phyloP scores from a whole-genome alignment of 352 stramenopile genomes.

The Blastocystis sp. region DNA sequence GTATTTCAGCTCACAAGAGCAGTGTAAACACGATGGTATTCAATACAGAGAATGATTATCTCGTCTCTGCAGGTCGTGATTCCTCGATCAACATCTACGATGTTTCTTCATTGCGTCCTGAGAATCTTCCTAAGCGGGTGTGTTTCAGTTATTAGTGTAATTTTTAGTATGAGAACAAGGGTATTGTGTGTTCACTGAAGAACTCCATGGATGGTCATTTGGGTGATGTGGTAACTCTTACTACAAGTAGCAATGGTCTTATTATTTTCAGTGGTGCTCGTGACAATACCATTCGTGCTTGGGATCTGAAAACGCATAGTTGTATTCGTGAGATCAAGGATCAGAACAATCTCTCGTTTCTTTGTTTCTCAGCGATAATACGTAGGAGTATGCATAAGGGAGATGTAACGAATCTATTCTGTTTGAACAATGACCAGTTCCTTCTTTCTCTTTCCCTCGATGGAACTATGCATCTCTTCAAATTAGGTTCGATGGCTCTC shows the following conservation, averaged over 20 bases:
- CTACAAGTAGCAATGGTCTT: not conserved
- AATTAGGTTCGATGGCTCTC: not conserved
- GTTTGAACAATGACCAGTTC: not conserved
- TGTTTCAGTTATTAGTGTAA: not conserved
- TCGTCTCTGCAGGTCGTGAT: slow-evolving; percentile 46
- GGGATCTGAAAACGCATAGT: slow-evolving; percentile 27
- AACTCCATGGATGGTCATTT: slow-evolving; percentile 59
- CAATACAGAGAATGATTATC: not conserved
- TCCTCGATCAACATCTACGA: slow-evolving; percentile 43
- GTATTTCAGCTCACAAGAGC: slow-evolving; percentile 41
- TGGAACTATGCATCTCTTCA: slow-evolving; percentile 47
- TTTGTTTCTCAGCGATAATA: not conserved
- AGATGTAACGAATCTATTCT: slow-evolving; percentile 32
- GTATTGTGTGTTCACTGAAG: slow-evolving; percentile 44
- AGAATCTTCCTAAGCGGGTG: slow-evolving; percentile 45
- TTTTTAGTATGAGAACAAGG: slow-evolving; percentile 3
- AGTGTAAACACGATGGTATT: slow-evolving; percentile 45
- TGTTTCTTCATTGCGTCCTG: slow-evolving; percentile 2
- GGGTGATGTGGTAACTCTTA: slow-evolving; percentile 42
- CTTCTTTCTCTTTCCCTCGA: slow-evolving; percentile 10
- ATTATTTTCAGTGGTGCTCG: slow-evolving; percentile 50
- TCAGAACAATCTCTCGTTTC: slow-evolving; percentile 37
- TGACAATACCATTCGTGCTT: slow-evolving; percentile 63
- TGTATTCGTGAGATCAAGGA: slow-evolving; percentile 64
- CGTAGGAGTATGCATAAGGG: slow-evolving; percentile 20